Conservation (phyloP, 352 stramenopile genomes). For the Globisporangium canariense region DNA sequence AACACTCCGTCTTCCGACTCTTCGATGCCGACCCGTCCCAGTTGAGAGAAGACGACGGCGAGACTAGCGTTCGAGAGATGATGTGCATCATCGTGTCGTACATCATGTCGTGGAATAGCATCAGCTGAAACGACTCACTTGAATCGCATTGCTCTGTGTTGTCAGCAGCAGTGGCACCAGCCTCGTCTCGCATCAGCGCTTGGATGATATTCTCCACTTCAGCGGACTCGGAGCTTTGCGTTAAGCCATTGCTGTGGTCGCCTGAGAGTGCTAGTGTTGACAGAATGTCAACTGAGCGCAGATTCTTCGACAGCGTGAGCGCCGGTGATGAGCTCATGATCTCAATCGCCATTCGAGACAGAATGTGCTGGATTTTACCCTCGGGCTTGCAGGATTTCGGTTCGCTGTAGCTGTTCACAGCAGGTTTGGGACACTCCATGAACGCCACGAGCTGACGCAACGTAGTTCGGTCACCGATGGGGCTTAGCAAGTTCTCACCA, state of each 20-base stretch:
- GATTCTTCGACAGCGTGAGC: conserved; percentile 50
- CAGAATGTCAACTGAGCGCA: conserved; percentile 49
- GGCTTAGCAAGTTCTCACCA: conserved; percentile 40
- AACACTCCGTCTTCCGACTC: conserved; percentile 34
- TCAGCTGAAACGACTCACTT: conserved; percentile 9
- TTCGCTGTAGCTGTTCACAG: conserved; percentile 12
- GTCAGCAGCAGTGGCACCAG: not conserved
- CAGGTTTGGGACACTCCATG: conserved; percentile 18
- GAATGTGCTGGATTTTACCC: conserved; percentile 60
- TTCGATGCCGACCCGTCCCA: conserved; percentile 51
- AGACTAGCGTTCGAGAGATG: conserved; percentile 57
- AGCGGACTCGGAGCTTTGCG: not conserved
- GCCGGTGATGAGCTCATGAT: conserved; percentile 33
- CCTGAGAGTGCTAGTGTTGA: conserved; percentile 52
- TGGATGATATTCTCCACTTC: conserved; percentile 25
- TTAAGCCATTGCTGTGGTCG: conserved; percentile 19
- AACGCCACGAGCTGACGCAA: conserved; percentile 73
- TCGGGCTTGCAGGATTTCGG: conserved; percentile 20
- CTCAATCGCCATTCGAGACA: conserved; percentile 46
- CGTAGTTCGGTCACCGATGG: conserved; percentile 56
- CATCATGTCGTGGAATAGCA: conserved; percentile 59
- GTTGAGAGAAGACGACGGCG: conserved; percentile 25
- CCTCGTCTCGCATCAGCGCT: conserved; percentile 20
- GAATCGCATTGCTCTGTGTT: not conserved
- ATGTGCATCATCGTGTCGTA: conserved; percentile 81